Base-by-base conservation (phyloP, 2,329 filamentous ascomycete genomes). In the Neurospora sp. region DNA sequence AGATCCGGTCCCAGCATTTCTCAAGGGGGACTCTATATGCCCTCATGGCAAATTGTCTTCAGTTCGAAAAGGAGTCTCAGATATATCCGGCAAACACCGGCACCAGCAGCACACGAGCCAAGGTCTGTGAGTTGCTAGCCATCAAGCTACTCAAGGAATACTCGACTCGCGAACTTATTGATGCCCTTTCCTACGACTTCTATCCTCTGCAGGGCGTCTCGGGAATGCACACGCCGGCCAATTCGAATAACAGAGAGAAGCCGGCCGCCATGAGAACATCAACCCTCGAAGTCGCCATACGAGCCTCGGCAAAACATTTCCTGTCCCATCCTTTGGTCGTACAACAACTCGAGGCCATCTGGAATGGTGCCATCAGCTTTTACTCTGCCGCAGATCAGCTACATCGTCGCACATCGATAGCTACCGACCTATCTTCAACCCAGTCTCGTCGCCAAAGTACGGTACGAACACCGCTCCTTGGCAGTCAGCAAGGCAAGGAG, bases 271-370 rank as follows among this genome's bases (percentile, higher is more conserved):
- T 92, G 37, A 88, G 95, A 71, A 94, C 95, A 17, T 97, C 94
- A 8, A 94, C 94, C 8, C 87, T 97, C 39, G 95, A 97, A 81
- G 90, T 98, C 70, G 94, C 95, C 71, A 97, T 98, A 76, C 89
- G 93, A 74, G 93, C 94, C 23, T 94, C 94, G 72, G 92, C 95
- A 28, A 97, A 98, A 81, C 91, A 93, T 74, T 97, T 97, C 75
- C 84, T 98, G 5, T 91, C 95, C 8, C 94, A 97, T 77, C 94
- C 95, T 0, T 84, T 97, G 3, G 93, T 97, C 0, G 91, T 97
- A 8, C 93, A 96, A 79, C 94, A 97, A 77, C 84, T 98, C n/a
- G 93, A 97, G 79, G 94, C 93, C 65, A 97, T 98, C 72, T 98
- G 95, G 95, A 95, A 93, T 23, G 95, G 95, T 37, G 95, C 92